Conservation (phyloP, 768 basidiomycete genomes). For the Mycena leptocephala region DNA sequence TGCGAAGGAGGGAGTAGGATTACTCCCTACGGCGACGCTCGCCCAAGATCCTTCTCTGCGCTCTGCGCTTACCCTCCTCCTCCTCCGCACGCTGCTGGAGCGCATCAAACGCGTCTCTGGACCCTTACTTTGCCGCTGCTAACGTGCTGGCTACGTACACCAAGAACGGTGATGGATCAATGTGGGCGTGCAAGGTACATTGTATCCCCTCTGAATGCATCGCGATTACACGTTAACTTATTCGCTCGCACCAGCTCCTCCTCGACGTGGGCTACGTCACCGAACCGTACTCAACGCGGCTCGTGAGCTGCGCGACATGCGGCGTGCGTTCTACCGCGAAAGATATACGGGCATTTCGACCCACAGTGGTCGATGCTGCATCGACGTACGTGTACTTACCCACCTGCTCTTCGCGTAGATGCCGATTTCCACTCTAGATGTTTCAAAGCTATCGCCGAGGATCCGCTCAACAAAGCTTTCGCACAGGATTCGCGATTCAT, state of each 20-base stretch:
- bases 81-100: constrained; percentile 83
- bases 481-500: constrained; percentile 91
- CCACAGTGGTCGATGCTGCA: constrained; percentile 78
- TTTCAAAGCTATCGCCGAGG: constrained; percentile 90
- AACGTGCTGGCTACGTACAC: constrained; percentile 84
- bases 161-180: constrained; percentile 81
- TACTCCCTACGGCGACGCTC: constrained; percentile 67
- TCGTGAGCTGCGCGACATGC: constrained; percentile 74
- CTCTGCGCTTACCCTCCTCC: constrained; percentile 53
- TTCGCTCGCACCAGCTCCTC: no score
- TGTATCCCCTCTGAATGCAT: no score
- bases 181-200: no score
- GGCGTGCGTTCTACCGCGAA: constrained; percentile 87
- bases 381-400: constrained; percentile 33
- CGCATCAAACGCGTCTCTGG: constrained; percentile 84
- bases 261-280: no score
- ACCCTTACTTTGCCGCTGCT: constrained; percentile 79
- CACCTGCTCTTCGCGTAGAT: background rate
- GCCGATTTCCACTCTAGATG: constrained; percentile 58
- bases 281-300: constrained; percentile 80
- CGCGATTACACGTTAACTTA: no score
- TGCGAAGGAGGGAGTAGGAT: constrained; percentile 46
- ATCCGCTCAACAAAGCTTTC: constrained; percentile 85
- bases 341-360: constrained; percentile 86
- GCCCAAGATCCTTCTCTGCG: constrained; percentile 68